These are phyloP conservation scores for Taphrina pruni DNA, from an alignment of 1,139 yeast genomes.

Conservation along the genomic window DNA sequence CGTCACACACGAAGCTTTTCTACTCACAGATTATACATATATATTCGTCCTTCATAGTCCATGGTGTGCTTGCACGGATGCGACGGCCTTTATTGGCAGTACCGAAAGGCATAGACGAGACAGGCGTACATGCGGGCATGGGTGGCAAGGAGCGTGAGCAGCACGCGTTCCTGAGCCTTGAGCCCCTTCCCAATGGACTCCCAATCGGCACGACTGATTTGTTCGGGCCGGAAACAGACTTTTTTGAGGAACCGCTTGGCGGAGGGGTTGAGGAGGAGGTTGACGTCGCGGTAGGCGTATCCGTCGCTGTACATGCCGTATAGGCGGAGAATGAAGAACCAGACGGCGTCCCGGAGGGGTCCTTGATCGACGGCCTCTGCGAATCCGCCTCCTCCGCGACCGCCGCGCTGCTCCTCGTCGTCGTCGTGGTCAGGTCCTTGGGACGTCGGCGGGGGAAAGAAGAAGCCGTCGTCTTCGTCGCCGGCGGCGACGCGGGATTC, in stretches of 20 bases:
- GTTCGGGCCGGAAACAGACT: constrained; percentile 29
- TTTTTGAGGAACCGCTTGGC: constrained; percentile 33
- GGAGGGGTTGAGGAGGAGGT: constrained; percentile 29
- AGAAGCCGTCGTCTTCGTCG: constrained; percentile 38
- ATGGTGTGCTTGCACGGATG: background rate
- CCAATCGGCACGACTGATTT: constrained; percentile 34
- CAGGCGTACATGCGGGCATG: constrained; percentile 37
- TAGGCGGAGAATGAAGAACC: constrained; percentile 42
- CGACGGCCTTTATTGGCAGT: constrained; percentile 11
- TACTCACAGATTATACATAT: no score
- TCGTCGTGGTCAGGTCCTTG: background rate
- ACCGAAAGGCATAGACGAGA: constrained; percentile 38
- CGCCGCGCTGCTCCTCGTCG: background rate
- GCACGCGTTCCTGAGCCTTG: constrained; percentile 30
- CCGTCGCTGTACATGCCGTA: constrained; percentile 43
- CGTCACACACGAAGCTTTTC: background rate
- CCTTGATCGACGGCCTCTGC: constrained; percentile 11
- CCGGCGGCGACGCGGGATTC: constrained; percentile 40
- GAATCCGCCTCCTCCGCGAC: background rate
- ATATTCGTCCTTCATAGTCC: background rate
- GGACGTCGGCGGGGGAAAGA: constrained; percentile 7
- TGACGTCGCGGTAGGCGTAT: constrained; percentile 39
- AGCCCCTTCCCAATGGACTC: constrained; percentile 32
- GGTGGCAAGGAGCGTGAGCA: constrained; percentile 31
- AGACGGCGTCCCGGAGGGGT: constrained; percentile 43